phyloP scores from a whole-genome alignment of 2,329 filamentous ascomycete genomes.

The Cephalotrichum gorgonifer region DNA sequence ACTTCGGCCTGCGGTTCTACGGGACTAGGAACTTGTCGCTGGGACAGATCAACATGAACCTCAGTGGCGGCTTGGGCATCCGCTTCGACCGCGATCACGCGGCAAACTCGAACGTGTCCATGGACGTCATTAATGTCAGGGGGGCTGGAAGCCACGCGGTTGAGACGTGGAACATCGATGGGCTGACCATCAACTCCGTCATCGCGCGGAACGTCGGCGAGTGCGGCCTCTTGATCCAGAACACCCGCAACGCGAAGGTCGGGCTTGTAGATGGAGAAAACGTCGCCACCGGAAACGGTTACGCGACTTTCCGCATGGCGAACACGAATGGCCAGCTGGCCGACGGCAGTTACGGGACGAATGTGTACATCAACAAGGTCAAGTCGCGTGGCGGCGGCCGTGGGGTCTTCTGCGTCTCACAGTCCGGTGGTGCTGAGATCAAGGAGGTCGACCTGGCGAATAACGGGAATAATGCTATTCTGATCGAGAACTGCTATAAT shows the following conservation, averaged over 20 bases:
- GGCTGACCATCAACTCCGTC: constrained; percentile 38
- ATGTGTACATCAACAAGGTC: constrained; percentile 41
- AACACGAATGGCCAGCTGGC: constrained; percentile 42
- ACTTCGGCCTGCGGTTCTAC: constrained; percentile 46
- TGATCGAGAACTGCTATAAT: constrained; percentile 52
- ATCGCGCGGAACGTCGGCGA: constrained; percentile 44
- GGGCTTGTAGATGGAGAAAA: constrained; percentile 46
- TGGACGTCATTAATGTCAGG: constrained; percentile 39
- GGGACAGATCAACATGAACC: constrained; percentile 43
- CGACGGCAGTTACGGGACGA: constrained; percentile 38
- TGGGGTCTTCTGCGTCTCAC: constrained; percentile 46
- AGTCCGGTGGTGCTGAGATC: constrained; percentile 43
- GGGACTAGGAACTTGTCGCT: constrained; percentile 36
- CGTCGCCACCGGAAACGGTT: constrained; percentile 39
- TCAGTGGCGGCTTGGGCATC: constrained; percentile 43
- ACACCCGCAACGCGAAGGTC: constrained; percentile 38
- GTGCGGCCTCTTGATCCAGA: constrained; percentile 45
- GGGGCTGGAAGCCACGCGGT: constrained; percentile 46
- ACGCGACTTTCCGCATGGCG: constrained; percentile 46
- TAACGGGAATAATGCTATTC: constrained; percentile 45
- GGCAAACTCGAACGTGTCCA: constrained; percentile 40
- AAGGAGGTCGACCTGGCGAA: constrained; percentile 34
- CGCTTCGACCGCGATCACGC: constrained; percentile 46
- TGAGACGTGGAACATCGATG: constrained; percentile 50
- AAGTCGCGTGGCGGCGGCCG: constrained; percentile 45